phyloP scores from a whole-genome alignment of 176 grass and related monocot genomes.

The Oryza glaberrima region DNA sequence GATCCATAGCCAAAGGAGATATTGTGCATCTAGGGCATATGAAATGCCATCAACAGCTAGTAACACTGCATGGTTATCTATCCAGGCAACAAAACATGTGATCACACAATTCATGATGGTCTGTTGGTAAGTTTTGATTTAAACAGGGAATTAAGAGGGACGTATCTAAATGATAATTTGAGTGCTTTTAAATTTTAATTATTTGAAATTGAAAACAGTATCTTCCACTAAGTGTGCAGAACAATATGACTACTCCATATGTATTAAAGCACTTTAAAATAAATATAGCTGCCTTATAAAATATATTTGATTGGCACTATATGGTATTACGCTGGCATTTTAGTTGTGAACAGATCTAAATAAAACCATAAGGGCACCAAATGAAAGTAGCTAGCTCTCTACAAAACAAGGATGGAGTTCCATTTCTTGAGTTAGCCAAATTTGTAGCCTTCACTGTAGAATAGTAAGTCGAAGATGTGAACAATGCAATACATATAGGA shows the following conservation, averaged over 20 bases:
- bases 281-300: slow-evolving; percentile 20
- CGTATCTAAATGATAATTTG: neutral
- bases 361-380: slow-evolving; percentile 9
- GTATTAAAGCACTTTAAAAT: slow-evolving; percentile 23
- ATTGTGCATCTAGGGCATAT: neutral
- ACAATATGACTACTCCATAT: neutral
- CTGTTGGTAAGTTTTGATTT: neutral
- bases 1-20: neutral
- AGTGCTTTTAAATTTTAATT: neutral
- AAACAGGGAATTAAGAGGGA: neutral
- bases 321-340: neutral
- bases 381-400: slow-evolving; percentile 5
- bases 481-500: slow-evolving; percentile 22
- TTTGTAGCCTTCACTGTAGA: slow-evolving; percentile 23
- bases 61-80: neutral
- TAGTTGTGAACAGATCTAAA: neutral
- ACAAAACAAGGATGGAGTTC: slow-evolving; percentile 18
- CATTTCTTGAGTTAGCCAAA: slow-evolving; percentile 29
- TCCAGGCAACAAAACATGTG: neutral
- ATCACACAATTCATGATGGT: neutral
- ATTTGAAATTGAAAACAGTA: slow-evolving; percentile 1
- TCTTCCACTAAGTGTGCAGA: neutral
- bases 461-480: slow-evolving; percentile 18
- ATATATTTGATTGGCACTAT: slow-evolving; percentile 21
- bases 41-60: neutral